These are phyloP conservation scores for Thermochaetoides dissita DNA, from an alignment of 2,329 filamentous ascomycete genomes.

Conservation along the genomic window DNA sequence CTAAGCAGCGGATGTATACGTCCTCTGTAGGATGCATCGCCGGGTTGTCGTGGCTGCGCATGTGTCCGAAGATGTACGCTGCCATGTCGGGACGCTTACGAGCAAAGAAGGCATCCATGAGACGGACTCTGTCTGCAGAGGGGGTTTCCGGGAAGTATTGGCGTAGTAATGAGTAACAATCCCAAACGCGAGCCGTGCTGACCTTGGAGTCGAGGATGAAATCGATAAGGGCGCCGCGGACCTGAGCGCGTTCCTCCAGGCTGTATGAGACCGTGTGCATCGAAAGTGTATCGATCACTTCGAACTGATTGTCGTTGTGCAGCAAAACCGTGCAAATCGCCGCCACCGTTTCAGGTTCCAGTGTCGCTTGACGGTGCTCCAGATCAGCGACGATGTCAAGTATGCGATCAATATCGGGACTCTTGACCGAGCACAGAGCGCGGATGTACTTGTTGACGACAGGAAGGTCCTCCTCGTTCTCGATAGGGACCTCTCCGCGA, in stretches of 20 bases:
- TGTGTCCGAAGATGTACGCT: conserved; percentile 75
- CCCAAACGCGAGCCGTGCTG: conserved; percentile 51
- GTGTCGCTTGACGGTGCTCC: conserved; percentile 51
- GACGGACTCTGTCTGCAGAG: conserved; percentile 47
- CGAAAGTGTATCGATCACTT: conserved; percentile 71
- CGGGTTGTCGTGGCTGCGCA: conserved; percentile 61
- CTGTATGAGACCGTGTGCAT: conserved; percentile 59
- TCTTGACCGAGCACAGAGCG: conserved; percentile 46
- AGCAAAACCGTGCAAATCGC: conserved; percentile 62
- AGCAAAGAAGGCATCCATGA: conserved; percentile 74
- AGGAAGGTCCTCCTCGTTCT: conserved; percentile 41
- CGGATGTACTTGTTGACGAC: conserved; percentile 60
- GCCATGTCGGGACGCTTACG: conserved; percentile 73
- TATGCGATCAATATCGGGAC: conserved; percentile 55
- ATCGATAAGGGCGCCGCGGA: conserved; percentile 51
- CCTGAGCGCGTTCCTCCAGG: conserved; percentile 49
- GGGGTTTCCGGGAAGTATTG: conserved; percentile 53
- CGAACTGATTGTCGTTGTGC: conserved; percentile 59
- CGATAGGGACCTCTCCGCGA: conserved; percentile 29
- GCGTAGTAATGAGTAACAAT: conserved; percentile 49
- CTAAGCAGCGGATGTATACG: conserved; percentile 66
- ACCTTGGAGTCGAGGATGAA: conserved; percentile 53
- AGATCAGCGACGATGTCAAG: conserved; percentile 60
- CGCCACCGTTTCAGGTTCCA: conserved; percentile 63
- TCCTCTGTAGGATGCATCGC: conserved; percentile 53